Percentiles rank a stretch among this genome's conserved stretches.
phyloP scores from a whole-genome alignment of 2,329 filamentous ascomycete genomes.

The Botryotinia calthae region DNA sequence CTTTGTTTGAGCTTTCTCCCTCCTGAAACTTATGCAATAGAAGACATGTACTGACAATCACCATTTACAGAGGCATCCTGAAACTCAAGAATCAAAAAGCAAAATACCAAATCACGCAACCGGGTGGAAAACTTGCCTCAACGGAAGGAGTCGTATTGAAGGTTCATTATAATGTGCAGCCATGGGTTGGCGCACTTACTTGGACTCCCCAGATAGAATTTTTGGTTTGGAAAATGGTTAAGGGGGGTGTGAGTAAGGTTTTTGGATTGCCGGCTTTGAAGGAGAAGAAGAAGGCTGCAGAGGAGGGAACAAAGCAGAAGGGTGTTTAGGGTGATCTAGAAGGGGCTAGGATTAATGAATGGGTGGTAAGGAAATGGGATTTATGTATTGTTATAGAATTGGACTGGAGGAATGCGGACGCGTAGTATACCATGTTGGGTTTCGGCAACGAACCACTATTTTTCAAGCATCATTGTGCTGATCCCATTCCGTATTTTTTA shows the following conservation, averaged over 20 bases:
- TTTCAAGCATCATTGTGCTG: background rate
- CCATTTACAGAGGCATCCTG: constrained; percentile 61
- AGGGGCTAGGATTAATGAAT: background rate
- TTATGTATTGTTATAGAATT: constrained; percentile 1
- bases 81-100: constrained; percentile 80
- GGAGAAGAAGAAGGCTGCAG: constrained; percentile 31
- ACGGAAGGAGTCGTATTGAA: constrained; percentile 71
- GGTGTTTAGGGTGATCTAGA: background rate
- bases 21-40: background rate
- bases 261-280: constrained; percentile 67
- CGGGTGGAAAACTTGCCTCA: constrained; percentile 73
- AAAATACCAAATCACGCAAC: constrained; percentile 97
- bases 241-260: constrained; percentile 60
- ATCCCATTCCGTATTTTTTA: background rate
- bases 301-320: background rate
- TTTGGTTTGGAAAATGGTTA: constrained; percentile 63
- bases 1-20: background rate
- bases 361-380: background rate
- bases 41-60: background rate
- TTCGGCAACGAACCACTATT: background rate
- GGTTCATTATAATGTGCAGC: constrained; percentile 95
- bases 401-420: background rate
- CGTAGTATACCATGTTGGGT: background rate
- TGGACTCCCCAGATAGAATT: constrained; percentile 64
- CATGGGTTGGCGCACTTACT: constrained; percentile 85